A percentile compares a stretch with the other conserved stretches of the same genome.
Evolutionary conservation across 768 basidiomycete species (phyloP).

Genomic region (Cystofilobasidium ferigula): DNA sequence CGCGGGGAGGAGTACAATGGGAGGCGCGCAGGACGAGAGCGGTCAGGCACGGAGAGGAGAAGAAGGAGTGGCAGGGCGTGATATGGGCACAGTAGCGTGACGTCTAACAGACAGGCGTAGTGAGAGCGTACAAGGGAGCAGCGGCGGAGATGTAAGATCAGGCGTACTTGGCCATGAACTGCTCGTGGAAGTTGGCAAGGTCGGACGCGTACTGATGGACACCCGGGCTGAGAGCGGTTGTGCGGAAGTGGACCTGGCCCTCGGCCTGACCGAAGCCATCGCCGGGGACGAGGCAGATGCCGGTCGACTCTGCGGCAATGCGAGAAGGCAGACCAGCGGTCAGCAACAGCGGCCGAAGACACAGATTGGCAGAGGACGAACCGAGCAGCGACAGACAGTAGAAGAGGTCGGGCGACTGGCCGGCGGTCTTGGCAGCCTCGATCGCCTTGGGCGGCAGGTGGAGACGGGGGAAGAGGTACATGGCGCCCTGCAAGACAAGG

Average conservation of each 20-base stretch:
- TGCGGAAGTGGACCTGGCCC: slow-evolving; percentile 77
- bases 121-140: too few relatives aligned
- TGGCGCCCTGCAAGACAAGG: slow-evolving; percentile 55
- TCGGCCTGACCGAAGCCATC: slow-evolving; percentile 88
- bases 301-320: slow-evolving; percentile 34
- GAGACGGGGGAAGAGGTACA: slow-evolving; percentile 86
- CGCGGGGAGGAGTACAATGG: too few relatives aligned
- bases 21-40: too few relatives aligned
- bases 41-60: too few relatives aligned
- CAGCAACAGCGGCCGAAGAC: too few relatives aligned
- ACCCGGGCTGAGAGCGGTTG: slow-evolving; percentile 80
- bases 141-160: slow-evolving; percentile 25
- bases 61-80: too few relatives aligned
- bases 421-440: slow-evolving; percentile 56
- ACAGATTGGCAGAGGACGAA: slow-evolving; percentile 36
- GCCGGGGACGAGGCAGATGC: slow-evolving; percentile 84
- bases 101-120: too few relatives aligned
- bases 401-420: slow-evolving; percentile 76
- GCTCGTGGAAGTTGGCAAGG: slow-evolving; percentile 61
- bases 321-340: neutral
- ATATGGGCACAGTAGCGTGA: too few relatives aligned
- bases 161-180: slow-evolving; percentile 47
- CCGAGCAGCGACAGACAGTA: slow-evolving; percentile 78
- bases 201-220: slow-evolving; percentile 84
- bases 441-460: slow-evolving; percentile 60